Percentiles rank a stretch among this genome's conserved stretches.
These are phyloP conservation scores for Udeniomyces megalosporus DNA, from an alignment of 768 basidiomycete genomes.

Conservation along the genomic window DNA sequence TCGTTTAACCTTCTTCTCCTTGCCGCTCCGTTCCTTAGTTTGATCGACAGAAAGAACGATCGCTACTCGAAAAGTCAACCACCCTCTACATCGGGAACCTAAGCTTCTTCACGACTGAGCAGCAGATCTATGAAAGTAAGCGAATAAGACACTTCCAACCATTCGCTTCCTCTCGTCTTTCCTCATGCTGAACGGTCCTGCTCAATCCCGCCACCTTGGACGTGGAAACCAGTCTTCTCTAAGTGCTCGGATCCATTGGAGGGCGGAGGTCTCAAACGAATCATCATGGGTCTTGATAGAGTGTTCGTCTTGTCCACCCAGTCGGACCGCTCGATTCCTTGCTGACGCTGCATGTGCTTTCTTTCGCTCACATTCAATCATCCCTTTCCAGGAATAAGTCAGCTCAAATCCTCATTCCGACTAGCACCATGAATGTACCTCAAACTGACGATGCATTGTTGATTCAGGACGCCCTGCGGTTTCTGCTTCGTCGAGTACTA, in stretches of 20 bases:
- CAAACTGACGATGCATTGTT: too few relatives aligned
- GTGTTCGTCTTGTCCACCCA: background rate
- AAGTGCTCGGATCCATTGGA: constrained; percentile 7
- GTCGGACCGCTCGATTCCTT: background rate
- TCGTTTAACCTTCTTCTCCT: constrained; percentile 2
- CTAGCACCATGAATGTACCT: too few relatives aligned
- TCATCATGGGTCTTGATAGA: constrained; percentile 78
- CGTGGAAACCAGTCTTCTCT: constrained; percentile 10
- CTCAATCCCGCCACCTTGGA: background rate
- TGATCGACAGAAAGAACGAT: constrained; percentile 61
- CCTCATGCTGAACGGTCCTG: background rate
- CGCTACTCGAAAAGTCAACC: constrained; percentile 63
- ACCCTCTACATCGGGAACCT: constrained; percentile 69
- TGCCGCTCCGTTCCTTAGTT: constrained; percentile 17
- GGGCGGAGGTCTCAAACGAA: constrained; percentile 72
- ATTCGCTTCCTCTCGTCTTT: background rate
- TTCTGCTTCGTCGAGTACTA: constrained; percentile 48
- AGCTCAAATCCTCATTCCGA: background rate
- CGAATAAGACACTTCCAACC: background rate
- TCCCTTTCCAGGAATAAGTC: background rate
- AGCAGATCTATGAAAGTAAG: constrained; percentile 68
- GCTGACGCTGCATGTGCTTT: too few relatives aligned
- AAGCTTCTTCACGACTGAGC: constrained; percentile 64
- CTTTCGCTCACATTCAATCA: background rate
- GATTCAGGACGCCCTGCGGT: constrained; percentile 32